Percentiles rank a stretch among this genome's conserved stretches.
Evolutionary conservation across 768 basidiomycete genomes (phyloP).

Genomic region (Tephrocybe rancida): DNA sequence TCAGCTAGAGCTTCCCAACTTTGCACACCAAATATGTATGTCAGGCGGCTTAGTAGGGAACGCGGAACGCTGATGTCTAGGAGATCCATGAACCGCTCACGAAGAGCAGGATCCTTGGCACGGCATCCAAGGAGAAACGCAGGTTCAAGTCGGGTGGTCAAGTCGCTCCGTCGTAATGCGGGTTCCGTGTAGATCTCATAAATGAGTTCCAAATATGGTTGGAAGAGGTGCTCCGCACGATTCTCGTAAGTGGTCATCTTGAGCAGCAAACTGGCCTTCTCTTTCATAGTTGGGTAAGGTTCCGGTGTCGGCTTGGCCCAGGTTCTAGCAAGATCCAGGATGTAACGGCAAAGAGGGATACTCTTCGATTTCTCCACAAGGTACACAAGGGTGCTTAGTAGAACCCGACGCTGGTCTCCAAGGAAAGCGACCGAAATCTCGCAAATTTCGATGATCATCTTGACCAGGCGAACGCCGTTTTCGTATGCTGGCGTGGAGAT

Average conservation of each 20-base stretch:
- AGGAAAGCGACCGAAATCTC: slow-evolving; percentile 79
- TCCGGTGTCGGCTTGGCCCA: slow-evolving; percentile 92
- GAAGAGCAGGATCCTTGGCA: slow-evolving; percentile 73
- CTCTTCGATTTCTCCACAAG: slow-evolving; percentile 92
- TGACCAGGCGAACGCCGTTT: slow-evolving; percentile 64
- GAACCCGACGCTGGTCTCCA: slow-evolving; percentile 82
- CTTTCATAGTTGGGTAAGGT: slow-evolving; percentile 89
- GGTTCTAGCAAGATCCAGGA: slow-evolving; percentile 82
- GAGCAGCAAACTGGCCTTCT: slow-evolving; percentile 87
- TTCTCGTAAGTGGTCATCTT: slow-evolving; percentile 87
- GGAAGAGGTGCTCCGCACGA: slow-evolving; percentile 77
- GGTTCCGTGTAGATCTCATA: slow-evolving; percentile 95
- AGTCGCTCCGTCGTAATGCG: slow-evolving; percentile 82
- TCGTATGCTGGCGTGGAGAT: slow-evolving; percentile 51
- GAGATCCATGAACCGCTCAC: slow-evolving; percentile 87
- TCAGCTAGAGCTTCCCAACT: slow-evolving; percentile 94
- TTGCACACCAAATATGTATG: slow-evolving; percentile 91
- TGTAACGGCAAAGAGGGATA: slow-evolving; percentile 72
- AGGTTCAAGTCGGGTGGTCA: slow-evolving; percentile 91
- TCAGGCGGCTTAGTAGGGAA: slow-evolving; percentile 77
- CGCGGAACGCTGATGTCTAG: slow-evolving; percentile 88
- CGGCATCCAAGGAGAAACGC: slow-evolving; percentile 93
- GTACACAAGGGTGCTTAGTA: slow-evolving; percentile 75
- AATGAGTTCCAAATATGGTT: slow-evolving; percentile 85
- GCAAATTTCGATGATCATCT: slow-evolving; percentile 85